A percentile compares a stretch with the other conserved stretches of the same genome.
These are phyloP conservation scores for Darksidea phi DNA, from an alignment of 495 filamentous ascomycete genomes.

Conservation along the genomic window DNA sequence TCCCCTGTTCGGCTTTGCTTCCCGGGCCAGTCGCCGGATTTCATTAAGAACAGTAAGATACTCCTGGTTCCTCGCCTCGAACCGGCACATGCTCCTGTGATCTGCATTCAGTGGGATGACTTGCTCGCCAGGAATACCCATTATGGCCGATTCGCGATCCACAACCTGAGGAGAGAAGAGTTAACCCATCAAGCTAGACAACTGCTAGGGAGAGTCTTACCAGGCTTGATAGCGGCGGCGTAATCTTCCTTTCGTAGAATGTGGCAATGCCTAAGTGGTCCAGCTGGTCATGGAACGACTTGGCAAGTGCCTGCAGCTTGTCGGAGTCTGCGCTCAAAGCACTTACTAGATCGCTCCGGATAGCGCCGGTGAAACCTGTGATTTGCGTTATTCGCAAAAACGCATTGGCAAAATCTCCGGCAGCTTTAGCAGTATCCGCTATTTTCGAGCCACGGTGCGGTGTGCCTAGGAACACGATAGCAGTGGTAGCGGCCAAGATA, in stretches of 20 bases:
- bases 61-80: conserved; percentile 10
- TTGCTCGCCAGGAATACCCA: conserved; percentile 24
- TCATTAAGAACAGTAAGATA: conserved; percentile 8
- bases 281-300: conserved; percentile 11
- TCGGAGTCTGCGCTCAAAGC: conserved; percentile 13
- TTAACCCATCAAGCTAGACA: not conserved
- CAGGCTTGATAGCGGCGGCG: not conserved
- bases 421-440: conserved; percentile 15
- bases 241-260: conserved; percentile 25
- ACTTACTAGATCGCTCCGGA: conserved; percentile 18
- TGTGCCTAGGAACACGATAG: conserved; percentile 32
- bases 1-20: conserved; percentile 3
- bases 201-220: conserved; percentile 5
- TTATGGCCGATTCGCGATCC: conserved; percentile 22
- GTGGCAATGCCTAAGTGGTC: conserved; percentile 18
- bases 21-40: conserved; percentile 10
- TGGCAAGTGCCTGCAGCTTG: conserved; percentile 7
- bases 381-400: conserved; percentile 2
- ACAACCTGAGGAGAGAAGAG: conserved; percentile 22
- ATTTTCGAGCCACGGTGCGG: conserved; percentile 27
- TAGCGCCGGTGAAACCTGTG: conserved; percentile 2
- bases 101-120: conserved; percentile 24
- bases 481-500: conserved; percentile 13
- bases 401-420: conserved; percentile 24
- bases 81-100: conserved; percentile 33